phyloP scores from a whole-genome alignment of 2,329 filamentous ascomycete species.

The Pleoardoris graminearum region DNA sequence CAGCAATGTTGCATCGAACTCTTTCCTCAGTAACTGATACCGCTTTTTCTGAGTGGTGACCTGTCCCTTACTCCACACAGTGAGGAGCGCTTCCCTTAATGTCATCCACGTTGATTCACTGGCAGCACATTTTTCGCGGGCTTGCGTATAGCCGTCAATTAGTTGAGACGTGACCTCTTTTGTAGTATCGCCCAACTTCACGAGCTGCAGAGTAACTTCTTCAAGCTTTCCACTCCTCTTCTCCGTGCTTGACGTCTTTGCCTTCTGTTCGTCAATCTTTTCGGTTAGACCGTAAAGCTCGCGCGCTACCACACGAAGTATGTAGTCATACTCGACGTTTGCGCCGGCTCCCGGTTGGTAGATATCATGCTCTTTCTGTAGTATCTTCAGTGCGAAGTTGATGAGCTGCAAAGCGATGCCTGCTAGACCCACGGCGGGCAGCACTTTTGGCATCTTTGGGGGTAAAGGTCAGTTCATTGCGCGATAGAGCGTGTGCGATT shows the following conservation, averaged over 20 bases:
- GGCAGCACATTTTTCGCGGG: slow-evolving; percentile 26
- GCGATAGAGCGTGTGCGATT: slow-evolving; percentile 1
- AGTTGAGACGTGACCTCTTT: slow-evolving; percentile 23
- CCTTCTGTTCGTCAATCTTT: slow-evolving; percentile 23
- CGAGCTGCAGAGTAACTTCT: slow-evolving; percentile 29
- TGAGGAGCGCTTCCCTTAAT: slow-evolving; percentile 37
- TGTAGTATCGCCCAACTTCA: slow-evolving; percentile 30
- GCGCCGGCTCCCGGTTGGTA: slow-evolving; percentile 23
- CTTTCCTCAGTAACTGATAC: slow-evolving; percentile 22
- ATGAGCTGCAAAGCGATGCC: slow-evolving; percentile 27
- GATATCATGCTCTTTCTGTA: slow-evolving; percentile 29
- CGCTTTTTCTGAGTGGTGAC: slow-evolving; percentile 32
- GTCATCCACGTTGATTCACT: slow-evolving; percentile 28
- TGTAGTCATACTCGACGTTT: slow-evolving; percentile 21
- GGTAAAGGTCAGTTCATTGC: slow-evolving; percentile 1
- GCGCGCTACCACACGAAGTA: slow-evolving; percentile 28
- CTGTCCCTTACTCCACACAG: slow-evolving; percentile 37
- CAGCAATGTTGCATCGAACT: slow-evolving; percentile 32
- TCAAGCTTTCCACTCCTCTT: slow-evolving; percentile 29
- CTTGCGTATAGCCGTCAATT: slow-evolving; percentile 25
- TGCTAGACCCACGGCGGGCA: slow-evolving; percentile 26
- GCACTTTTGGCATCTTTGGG: slow-evolving; percentile 17
- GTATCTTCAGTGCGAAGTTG: slow-evolving; percentile 28
- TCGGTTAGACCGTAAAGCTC: slow-evolving; percentile 29
- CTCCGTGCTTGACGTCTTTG: slow-evolving; percentile 20